Evolutionary conservation across 805 yeast genomes (phyloP).

Genomic region (Metschnikowia borealis): DNA sequence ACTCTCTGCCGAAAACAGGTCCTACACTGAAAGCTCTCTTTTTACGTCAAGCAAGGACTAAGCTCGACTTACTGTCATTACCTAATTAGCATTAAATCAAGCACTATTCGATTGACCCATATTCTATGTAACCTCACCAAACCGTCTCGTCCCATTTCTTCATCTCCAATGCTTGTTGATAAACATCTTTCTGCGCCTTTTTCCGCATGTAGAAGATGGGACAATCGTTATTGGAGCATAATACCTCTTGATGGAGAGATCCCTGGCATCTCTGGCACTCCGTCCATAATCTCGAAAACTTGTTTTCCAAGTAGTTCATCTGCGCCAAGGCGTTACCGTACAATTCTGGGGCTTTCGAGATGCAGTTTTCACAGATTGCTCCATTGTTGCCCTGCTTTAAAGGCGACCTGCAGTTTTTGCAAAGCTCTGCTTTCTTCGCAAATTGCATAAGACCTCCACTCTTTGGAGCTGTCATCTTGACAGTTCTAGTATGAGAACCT

Average conservation of each 20-base stretch:
- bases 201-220: conserved; percentile 97
- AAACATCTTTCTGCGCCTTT: conserved; percentile 72
- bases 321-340: conserved; percentile 79
- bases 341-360: conserved; percentile 59
- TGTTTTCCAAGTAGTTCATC: conserved; percentile 74
- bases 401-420: conserved; percentile 86
- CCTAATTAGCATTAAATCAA: not conserved
- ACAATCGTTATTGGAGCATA: conserved; percentile 94
- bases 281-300: conserved; percentile 90
- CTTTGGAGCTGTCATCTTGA: conserved; percentile 68
- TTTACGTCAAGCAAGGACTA: conserved; percentile 9
- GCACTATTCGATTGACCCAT: not conserved
- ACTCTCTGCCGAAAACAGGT: conserved; percentile 26
- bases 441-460: conserved; percentile 89
- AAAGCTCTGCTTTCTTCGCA: conserved; percentile 82
- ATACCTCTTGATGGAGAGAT: conserved; percentile 88
- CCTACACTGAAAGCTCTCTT: conserved; percentile 33
- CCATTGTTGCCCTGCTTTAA: conserved; percentile 57
- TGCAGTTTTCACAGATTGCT: conserved; percentile 79
- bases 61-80: conserved; percentile 1
- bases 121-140: conserved; percentile 36
- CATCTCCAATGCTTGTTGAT: conserved; percentile 53
- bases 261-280: conserved; percentile 98
- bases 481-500: conserved; percentile 81
- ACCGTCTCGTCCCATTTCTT: conserved; percentile 59